Conservation (phyloP, 1,139 yeast genomes). For the Blastobotrys proliferans region DNA sequence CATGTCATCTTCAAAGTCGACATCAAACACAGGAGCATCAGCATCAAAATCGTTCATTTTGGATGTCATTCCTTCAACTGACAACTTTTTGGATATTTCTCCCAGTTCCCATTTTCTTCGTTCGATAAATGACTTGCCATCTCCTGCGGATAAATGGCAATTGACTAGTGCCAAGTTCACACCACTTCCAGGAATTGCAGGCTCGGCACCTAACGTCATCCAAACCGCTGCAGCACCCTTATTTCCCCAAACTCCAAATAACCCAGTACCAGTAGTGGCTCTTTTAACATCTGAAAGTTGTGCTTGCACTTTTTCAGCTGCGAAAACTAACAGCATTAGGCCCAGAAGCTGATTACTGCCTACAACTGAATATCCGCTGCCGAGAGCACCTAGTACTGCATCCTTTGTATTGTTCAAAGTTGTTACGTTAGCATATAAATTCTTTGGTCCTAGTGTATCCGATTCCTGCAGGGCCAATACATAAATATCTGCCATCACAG, state of each 20-base stretch:
- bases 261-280: conserved; percentile 50
- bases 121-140: conserved; percentile 44
- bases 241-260: conserved; percentile 55
- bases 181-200: conserved; percentile 33
- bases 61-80: conserved; percentile 23
- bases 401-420: conserved; percentile 40
- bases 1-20: conserved; percentile 11
- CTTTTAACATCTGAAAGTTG: conserved; percentile 40
- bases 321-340: conserved; percentile 43
- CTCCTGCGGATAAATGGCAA: conserved; percentile 71
- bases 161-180: conserved; percentile 51
- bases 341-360: conserved; percentile 48
- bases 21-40: conserved; percentile 21
- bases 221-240: conserved; percentile 50
- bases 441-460: conserved; percentile 44
- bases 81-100: conserved; percentile 36
- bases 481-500: conserved; percentile 37
- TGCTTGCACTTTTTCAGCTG: conserved; percentile 29
- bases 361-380: conserved; percentile 28
- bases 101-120: conserved; percentile 43
- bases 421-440: conserved; percentile 41
- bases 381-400: conserved; percentile 31
- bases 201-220: conserved; percentile 32
- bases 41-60: conserved; percentile 17
- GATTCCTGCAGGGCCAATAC: conserved; percentile 51